Evolutionary conservation across 345 rosid genomes (phyloP).

Genomic region (Syzygium oleosum): DNA sequence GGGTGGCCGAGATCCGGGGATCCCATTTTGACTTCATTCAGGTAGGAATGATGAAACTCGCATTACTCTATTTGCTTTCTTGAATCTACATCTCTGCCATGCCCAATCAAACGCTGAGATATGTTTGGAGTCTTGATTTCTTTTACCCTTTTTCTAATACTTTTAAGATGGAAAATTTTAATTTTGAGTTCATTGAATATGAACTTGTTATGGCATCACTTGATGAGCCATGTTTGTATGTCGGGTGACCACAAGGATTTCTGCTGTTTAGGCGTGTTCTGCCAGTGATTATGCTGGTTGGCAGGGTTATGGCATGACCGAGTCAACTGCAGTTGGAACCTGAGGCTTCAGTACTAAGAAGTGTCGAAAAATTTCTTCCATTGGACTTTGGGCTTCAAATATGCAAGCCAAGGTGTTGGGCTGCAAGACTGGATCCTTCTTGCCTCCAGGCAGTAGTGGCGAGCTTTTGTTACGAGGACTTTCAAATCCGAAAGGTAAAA

Average conservation of each 20-base stretch:
- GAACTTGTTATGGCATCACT: background rate
- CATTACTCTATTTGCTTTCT: background rate
- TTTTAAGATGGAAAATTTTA: background rate
- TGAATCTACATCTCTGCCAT: background rate
- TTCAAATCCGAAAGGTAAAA: constrained; percentile 56
- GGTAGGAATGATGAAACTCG: constrained; percentile 21
- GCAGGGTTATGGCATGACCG: constrained; percentile 92
- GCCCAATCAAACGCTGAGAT: background rate
- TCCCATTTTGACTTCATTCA: constrained; percentile 48
- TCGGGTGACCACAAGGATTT: background rate
- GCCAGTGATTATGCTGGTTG: background rate
- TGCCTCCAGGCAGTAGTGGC: constrained; percentile 62
- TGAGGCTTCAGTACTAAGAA: constrained; percentile 51
- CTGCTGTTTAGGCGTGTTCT: background rate
- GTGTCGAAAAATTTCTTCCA: constrained; percentile 35
- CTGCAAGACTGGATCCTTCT: constrained; percentile 44
- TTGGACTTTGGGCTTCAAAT: constrained; percentile 81
- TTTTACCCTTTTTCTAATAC: background rate
- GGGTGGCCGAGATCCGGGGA: no score
- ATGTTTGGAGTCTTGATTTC: background rate
- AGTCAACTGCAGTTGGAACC: constrained; percentile 77
- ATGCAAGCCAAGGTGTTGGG: constrained; percentile 73
- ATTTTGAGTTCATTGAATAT: background rate
- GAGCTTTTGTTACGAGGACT: constrained; percentile 91
- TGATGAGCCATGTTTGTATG: background rate